A percentile compares a stretch with the other conserved stretches of the same genome.
phyloP scores from a whole-genome alignment of 345 rosid species.

The Acer saccharum region DNA sequence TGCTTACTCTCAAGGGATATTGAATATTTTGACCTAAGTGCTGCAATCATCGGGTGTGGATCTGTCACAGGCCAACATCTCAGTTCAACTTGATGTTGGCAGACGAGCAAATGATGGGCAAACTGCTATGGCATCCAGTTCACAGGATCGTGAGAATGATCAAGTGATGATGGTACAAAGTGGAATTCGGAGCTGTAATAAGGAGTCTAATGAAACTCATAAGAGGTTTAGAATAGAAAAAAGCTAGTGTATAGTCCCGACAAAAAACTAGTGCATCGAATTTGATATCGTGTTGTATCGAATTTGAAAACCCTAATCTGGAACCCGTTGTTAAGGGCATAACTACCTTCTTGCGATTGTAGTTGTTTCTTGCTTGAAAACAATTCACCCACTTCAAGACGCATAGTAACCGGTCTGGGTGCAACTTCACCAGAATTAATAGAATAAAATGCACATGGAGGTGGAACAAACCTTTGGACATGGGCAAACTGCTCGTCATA shows the following conservation, averaged over 20 bases:
- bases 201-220: constrained; percentile 39
- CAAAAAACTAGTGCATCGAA: no score
- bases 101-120: constrained; percentile 38
- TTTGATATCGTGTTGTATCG: no score
- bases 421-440: no score
- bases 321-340: no score
- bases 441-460: no score
- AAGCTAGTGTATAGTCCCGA: constrained; percentile 26
- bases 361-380: no score
- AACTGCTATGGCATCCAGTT: constrained; percentile 31
- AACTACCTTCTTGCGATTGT: no score
- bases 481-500: no score
- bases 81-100: constrained; percentile 66
- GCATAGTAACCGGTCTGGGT: no score
- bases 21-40: constrained; percentile 51
- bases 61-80: constrained; percentile 58
- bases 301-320: no score
- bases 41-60: constrained; percentile 74
- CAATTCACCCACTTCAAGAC: no score
- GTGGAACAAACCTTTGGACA: no score
- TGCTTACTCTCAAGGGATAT: constrained; percentile 68
- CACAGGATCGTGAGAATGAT: constrained; percentile 43
- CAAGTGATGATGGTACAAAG: constrained; percentile 34
- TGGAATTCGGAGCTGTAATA: constrained; percentile 33
- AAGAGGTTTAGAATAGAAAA: constrained; percentile 51